phyloP scores from a whole-genome alignment of 768 basidiomycete genomes.

The Phylloporus sp. region DNA sequence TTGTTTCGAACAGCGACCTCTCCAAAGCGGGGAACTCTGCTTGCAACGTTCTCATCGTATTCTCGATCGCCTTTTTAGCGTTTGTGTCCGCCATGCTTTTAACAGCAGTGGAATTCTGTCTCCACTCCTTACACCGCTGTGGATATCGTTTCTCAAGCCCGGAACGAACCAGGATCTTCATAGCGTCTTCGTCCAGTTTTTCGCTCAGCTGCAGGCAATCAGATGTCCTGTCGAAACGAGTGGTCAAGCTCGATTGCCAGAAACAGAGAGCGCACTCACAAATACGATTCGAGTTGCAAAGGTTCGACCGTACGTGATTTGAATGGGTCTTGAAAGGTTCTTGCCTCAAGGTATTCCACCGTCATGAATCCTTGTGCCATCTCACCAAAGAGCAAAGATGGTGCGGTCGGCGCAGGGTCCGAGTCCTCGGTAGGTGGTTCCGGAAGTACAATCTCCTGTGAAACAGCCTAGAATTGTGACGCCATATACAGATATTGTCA shows the following conservation, averaged over 20 bases:
- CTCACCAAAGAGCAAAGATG: conserved; percentile 38
- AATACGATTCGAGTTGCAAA: conserved; percentile 10
- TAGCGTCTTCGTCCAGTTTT: conserved; percentile 19
- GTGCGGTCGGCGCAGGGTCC: conserved; percentile 10
- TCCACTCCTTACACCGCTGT: conserved; percentile 22
- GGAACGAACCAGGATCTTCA: conserved; percentile 24
- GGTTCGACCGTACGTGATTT: background rate
- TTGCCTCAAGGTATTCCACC: conserved; percentile 18
- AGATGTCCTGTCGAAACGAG: conserved; percentile 11
- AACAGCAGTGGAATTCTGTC: conserved; percentile 6
- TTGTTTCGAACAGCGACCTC: conserved; percentile 22
- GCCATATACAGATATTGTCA: background rate
- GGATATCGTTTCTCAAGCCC: conserved; percentile 31
- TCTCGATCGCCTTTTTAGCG: background rate
- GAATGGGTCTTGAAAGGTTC: background rate
- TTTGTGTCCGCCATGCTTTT: background rate
- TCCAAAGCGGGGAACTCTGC: conserved; percentile 4
- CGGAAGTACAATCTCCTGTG: conserved; percentile 10
- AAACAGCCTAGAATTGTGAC: conserved; percentile 4
- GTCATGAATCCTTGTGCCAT: conserved; percentile 40
- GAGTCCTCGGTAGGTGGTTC: conserved; percentile 5
- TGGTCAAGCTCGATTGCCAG: background rate
- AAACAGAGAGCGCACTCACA: conserved; percentile 16
- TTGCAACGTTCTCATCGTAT: background rate
- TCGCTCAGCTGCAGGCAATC: conserved; percentile 25